These are phyloP conservation scores for Colletotrichum somersetense DNA, from an alignment of 2,329 filamentous ascomycete species.

Conservation along the genomic window DNA sequence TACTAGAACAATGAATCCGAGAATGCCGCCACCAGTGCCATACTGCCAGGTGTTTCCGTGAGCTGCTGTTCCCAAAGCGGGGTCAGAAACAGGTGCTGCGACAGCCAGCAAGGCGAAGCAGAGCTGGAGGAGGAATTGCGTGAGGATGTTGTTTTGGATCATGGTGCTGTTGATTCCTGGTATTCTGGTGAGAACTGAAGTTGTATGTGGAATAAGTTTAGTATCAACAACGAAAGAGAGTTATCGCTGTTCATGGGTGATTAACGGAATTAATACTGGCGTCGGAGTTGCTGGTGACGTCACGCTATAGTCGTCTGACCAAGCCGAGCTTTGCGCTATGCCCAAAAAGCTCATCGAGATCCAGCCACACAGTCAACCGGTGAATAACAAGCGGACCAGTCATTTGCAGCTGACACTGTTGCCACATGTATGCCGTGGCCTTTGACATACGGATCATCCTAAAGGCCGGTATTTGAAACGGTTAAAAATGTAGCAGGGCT, in stretches of 20 bases:
- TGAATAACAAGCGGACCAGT: background rate
- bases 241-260: background rate
- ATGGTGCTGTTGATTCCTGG: conserved; percentile 3
- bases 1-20: conserved; percentile 72
- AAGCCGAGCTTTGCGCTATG: conserved; percentile 10
- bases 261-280: background rate
- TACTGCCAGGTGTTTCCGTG: conserved; percentile 66
- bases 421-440: background rate
- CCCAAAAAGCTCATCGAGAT: conserved; percentile 3
- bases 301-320: conserved; percentile 16
- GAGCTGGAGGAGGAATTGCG: conserved; percentile 63
- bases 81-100: conserved; percentile 63
- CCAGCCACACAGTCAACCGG: background rate
- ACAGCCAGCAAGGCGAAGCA: conserved; percentile 62
- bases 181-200: background rate
- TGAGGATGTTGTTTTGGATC: conserved; percentile 45
- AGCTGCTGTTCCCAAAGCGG: conserved; percentile 55
- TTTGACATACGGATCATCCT: background rate
- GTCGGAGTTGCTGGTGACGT: conserved; percentile 7
- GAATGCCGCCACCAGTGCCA: conserved; percentile 70
- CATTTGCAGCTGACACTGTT: conserved; percentile 1
- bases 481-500: background rate
- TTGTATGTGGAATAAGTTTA: no score
- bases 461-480: background rate
- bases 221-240: no score